A percentile compares a stretch with the other conserved stretches of the same genome.
Evolutionary conservation across 2,329 filamentous ascomycete species (phyloP).

Genomic region (Colletotrichum tabaci): DNA sequence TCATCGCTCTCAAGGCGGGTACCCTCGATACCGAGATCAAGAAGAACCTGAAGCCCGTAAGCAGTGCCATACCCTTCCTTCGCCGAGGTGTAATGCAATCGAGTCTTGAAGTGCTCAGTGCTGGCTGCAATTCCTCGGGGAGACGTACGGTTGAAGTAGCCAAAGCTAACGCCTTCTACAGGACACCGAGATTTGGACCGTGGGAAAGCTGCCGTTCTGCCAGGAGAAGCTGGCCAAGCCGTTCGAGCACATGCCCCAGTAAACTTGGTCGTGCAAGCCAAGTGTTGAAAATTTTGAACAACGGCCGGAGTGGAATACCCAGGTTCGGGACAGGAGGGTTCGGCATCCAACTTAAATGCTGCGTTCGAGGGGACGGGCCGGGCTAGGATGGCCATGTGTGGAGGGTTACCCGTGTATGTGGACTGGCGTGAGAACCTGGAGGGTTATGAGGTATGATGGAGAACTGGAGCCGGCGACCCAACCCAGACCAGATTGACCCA

Average conservation of each 20-base stretch:
- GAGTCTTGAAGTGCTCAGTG: not conserved
- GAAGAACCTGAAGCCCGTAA: constrained; percentile 76
- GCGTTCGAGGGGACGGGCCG: not conserved
- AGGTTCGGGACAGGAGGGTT: constrained; percentile 5
- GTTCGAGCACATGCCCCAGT: constrained; percentile 76
- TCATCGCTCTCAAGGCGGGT: constrained; percentile 79
- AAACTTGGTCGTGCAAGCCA: constrained; percentile 44
- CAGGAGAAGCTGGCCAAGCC: constrained; percentile 75
- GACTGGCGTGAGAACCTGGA: constrained; percentile 40
- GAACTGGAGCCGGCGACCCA: constrained; percentile 15
- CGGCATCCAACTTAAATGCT: constrained; percentile 20
- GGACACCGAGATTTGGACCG: constrained; percentile 80
- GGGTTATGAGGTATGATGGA: constrained; percentile 25
- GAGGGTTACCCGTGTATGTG: constrained; percentile 23
- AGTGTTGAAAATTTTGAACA: not conserved
- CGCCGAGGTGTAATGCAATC: not conserved
- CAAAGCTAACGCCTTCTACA: constrained; percentile 45
- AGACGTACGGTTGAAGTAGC: not conserved
- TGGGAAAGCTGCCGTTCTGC: constrained; percentile 78
- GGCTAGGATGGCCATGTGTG: constrained; percentile 20
- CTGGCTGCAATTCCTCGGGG: not conserved
- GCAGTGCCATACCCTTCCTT: constrained; percentile 45
- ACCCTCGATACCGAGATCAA: constrained; percentile 75
- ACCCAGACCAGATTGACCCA: constrained; percentile 8
- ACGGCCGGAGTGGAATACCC: not conserved